Base-by-base conservation (phyloP, 495 filamentous ascomycete genomes). In the Xylona heveae region DNA sequence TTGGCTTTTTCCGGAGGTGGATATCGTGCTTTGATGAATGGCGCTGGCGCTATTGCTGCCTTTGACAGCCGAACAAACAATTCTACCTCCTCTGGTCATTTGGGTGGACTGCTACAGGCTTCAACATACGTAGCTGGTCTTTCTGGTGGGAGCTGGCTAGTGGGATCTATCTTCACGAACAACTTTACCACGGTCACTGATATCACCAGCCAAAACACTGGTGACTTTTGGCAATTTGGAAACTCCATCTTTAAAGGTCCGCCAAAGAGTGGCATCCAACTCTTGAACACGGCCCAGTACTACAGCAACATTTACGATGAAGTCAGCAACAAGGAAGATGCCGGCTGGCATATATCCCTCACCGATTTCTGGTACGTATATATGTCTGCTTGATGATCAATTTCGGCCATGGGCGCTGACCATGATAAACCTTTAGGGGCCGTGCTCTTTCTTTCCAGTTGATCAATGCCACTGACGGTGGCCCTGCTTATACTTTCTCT, bases 91-190 rank as follows among this genome's bases (percentile, higher is more conserved):
- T 38, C 49, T 2, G 83, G 83, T 1, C 73, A 78, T 27, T 57
- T 95, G 26, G 84, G 88, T 35, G 84, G 84, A 10, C 51, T 94
- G 33, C 56, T 94, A 22, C 85, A 95, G 57, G 61, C 75, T 1
- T 53, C 75, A 2, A 94, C 82, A 0, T 95, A 95, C 48, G 38
- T 94, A 10, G 60, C 81, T 12, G 85, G 80, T 21, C 59, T 94
- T 13, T 84, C 77, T 10, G 85, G 85, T 20, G 88, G 85, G 32
- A 67, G 71, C 8, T 95, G 85, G 85, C 53, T 94, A 7, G 66
- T 93, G 7, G 78, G 78, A 5, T 82, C 75, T 19, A 64, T 95
- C 12, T 88, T 69, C 43, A 58, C 74, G 37, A 95, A 94, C 56
- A 95, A 94, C 52, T 95, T 84, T 55, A 76, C 74, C 20, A 73